phyloP scores from a whole-genome alignment of 1,284 basidiomycete genomes.

The Puccinia coronata region DNA sequence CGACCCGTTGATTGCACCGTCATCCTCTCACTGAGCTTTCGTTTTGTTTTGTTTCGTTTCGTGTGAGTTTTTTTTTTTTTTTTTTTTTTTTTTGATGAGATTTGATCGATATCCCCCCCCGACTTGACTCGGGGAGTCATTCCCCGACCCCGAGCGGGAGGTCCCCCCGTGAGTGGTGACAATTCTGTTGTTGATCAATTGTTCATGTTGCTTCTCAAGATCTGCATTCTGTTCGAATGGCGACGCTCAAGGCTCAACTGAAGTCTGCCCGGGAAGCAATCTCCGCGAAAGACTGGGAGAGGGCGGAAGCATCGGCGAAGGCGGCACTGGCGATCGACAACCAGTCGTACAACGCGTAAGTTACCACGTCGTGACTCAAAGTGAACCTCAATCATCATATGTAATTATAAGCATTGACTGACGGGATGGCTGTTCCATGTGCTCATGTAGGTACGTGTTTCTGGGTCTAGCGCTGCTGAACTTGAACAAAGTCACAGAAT shows the following conservation, averaged over 20 bases:
- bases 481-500: slow-evolving; percentile 22
- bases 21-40: too few species aligned
- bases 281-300: slow-evolving; percentile 29
- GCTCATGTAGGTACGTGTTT: slow-evolving; percentile 31
- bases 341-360: slow-evolving; percentile 39
- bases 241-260: slow-evolving; percentile 43
- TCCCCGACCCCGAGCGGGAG: too few species aligned
- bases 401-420: neutral
- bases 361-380: neutral
- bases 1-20: neutral
- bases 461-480: slow-evolving; percentile 39
- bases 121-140: too few species aligned
- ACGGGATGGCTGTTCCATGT: too few species aligned
- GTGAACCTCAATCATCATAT: neutral
- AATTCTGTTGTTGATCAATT: too few species aligned
- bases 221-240: too few species aligned
- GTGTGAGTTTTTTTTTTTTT: neutral
- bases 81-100: neutral
- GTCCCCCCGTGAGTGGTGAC: too few species aligned
- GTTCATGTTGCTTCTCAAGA: too few species aligned
- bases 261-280: slow-evolving; percentile 39
- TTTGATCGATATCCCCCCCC: too few species aligned
- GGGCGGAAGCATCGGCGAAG: slow-evolving; percentile 19
- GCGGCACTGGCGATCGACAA: slow-evolving; percentile 14
- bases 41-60: too few species aligned